Evolutionary conservation across 805 yeast species (phyloP), one percentile per base, ranked within the genome.

Genomic region (Saitoella complicata): DNA sequence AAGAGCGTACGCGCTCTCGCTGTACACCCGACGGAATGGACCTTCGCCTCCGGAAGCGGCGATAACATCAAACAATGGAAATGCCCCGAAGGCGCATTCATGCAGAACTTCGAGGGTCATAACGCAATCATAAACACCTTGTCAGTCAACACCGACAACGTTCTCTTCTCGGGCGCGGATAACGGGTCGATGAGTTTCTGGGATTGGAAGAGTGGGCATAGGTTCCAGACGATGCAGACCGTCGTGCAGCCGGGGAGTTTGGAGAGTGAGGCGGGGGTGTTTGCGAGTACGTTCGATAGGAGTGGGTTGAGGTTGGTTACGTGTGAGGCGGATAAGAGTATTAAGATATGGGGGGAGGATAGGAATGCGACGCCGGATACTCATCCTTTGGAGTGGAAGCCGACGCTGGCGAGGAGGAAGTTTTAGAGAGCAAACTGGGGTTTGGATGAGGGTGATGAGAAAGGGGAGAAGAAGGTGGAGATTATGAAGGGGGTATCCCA

Each of bases 241-340:
- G 65, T 66, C 0, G 73, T 77, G 5, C 63, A 78, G 10, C 81
- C 87, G 0, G 95, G 95, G 0, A 75, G 91, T 0, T 54, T 73
- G 11, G 76, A 71, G 5, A 68, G 83, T 42, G 86, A 78, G 52
- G 62, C 66, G 31, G 80, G 93, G 6, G 73, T 88, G 5, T 67
- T 78, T 51, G 69, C 85, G 7, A 73, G 86, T 37, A 58, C 75
- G 1, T 85, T 85, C 58, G 96, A 91, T 59, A 65, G 69, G 58
- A 76, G 85, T 47, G 95, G 96, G 0, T 61, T 76, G 53, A 70
- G 95, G 40, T 62, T 91, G 46, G 70, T 91, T 13, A 83, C 95
- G 1, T 85, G 95, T 41, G 94, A 83, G 54, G 76, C 83, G n/a
- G 97, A 88, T 61, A 87, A 87, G 57, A 76, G 82, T 57, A 73